A percentile compares a stretch with the other conserved stretches of the same genome.
Evolutionary conservation across 441 rosid genomes (phyloP).

Genomic region (Jatropha multifida): DNA sequence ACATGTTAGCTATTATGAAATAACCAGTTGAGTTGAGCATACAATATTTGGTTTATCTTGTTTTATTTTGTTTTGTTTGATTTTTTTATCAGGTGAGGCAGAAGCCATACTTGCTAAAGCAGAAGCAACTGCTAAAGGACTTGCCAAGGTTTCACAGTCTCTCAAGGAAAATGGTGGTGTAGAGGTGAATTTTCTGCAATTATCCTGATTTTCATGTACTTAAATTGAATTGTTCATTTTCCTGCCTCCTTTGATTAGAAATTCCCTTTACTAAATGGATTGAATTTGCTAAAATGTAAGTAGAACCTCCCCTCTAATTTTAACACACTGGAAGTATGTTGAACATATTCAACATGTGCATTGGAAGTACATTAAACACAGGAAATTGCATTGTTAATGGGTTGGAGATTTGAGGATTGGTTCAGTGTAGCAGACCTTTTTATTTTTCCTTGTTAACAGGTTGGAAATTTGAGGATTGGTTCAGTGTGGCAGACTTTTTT

Average conservation of each 20-base stretch:
- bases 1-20: not conserved
- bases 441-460: not conserved
- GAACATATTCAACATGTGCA: not conserved
- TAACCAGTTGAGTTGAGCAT: not conserved
- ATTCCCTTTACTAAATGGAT: not conserved
- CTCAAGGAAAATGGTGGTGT: conserved; percentile 76
- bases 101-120: conserved; percentile 88
- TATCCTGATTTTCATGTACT: not conserved
- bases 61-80: not conserved
- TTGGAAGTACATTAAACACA: not conserved
- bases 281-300: not conserved
- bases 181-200: conserved; percentile 54
- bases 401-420: not conserved
- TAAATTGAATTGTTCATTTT: not conserved
- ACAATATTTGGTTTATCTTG: not conserved
- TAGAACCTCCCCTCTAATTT: not conserved
- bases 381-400: not conserved
- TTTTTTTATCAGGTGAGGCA: conserved; percentile 70
- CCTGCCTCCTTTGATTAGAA: not conserved
- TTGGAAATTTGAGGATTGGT: not conserved
- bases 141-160: conserved; percentile 64
- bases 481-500: not conserved
- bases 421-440: not conserved
- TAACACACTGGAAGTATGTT: too few species aligned
- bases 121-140: conserved; percentile 76